Evolutionary conservation across 2,329 filamentous ascomycete species (phyloP), one percentile per base, ranked within the genome.

Genomic region (Monosporascus sp.): DNA sequence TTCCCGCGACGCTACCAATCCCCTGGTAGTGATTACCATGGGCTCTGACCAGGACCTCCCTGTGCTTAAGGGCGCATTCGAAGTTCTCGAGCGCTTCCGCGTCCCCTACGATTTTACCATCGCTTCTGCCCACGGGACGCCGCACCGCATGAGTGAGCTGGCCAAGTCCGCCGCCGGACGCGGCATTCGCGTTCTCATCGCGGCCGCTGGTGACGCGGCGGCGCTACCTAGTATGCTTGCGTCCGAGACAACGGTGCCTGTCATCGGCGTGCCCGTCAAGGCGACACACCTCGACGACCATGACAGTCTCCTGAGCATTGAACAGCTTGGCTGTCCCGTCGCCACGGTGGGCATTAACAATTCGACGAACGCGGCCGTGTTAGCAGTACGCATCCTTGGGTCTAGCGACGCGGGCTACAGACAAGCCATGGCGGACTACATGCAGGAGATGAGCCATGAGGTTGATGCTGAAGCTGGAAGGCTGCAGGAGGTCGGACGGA

Each of bases 341-440:
- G 87, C 88, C 6, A 90, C 87, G 0, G 86, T 92, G 3, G 88
- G 83, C 11, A 90, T 91, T 68, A 89, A 90, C 70, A 91, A 91
- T 71, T 87, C 85, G 24, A 86, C 86, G 51, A 92, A 91, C 62
- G 88, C 88, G 0, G 88, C 83, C 0, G 74, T 90, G 18, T 71
- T 90, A n/a, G 87, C 88, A 0, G 79, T 86, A 20, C 75, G 86
- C 18, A 86, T 90, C 36, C 68, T 91, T 3, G 85, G 85, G 3
- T 69, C 80, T 3, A 75, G 72, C 38, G 79, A 86, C 53, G 70
- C 72, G 15, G 74, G 71, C n/a, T 74, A 88, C n/a, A 70, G 75
- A 48, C 70, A 78, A 54, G 76, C 77, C 60, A 75, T 89, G 73
- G 77, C 76, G 56, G 70, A 75, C 18, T 90, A 88, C 65, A 81